A percentile compares a stretch with the other conserved stretches of the same genome.
phyloP scores from a whole-genome alignment of 108 stramenopile species.

The Skeletonema marinoi region DNA sequence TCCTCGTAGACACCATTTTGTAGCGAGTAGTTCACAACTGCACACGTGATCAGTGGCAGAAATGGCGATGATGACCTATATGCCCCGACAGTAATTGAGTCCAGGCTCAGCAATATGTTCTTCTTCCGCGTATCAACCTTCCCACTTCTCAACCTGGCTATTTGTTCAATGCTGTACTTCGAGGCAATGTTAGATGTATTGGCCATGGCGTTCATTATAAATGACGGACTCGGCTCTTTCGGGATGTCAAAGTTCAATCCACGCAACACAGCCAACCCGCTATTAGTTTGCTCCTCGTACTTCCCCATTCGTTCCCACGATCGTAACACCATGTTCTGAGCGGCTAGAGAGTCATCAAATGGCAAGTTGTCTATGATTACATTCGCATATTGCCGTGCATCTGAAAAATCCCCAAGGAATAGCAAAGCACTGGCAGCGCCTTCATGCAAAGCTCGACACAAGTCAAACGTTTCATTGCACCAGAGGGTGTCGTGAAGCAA shows the following conservation, averaged over 20 bases:
- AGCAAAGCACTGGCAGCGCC: constrained; percentile 12
- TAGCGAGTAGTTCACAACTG: constrained; percentile 2
- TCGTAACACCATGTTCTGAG: background rate
- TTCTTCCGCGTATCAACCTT: background rate
- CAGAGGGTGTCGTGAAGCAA: background rate
- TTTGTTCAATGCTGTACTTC: constrained; percentile 6
- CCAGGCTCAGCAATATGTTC: background rate
- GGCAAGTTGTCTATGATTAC: background rate
- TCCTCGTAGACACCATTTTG: constrained; percentile 14
- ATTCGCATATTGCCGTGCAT: constrained; percentile 3
- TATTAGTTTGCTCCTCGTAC: background rate
- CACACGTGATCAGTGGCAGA: constrained; percentile 13
- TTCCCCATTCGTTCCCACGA: background rate
- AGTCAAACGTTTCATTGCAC: background rate
- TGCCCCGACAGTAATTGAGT: background rate
- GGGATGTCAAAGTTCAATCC: background rate
- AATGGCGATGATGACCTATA: background rate
- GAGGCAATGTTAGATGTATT: background rate
- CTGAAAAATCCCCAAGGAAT: background rate
- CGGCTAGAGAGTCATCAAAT: constrained; percentile 11
- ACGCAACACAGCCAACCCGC: background rate
- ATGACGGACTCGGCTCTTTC: background rate
- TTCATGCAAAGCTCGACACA: background rate
- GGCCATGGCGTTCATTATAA: background rate
- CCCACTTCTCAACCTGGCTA: background rate